phyloP scores from a whole-genome alignment of 1,139 yeast species.

The Citeromyces siamensis region DNA sequence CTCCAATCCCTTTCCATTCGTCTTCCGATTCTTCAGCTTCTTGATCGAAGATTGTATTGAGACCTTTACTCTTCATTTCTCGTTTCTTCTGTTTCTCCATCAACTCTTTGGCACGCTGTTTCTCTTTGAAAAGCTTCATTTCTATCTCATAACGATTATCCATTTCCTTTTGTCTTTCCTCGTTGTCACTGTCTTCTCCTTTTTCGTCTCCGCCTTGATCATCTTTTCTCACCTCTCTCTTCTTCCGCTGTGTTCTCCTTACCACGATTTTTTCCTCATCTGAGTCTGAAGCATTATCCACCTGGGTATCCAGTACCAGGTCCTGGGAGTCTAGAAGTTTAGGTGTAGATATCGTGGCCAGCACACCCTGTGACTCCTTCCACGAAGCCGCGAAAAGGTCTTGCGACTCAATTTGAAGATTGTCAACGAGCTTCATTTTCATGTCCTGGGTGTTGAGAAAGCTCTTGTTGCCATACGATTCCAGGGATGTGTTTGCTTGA shows the following conservation, averaged over 20 bases:
- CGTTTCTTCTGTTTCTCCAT: slow-evolving; percentile 25
- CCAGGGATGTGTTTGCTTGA: slow-evolving; percentile 4
- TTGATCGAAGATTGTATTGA: slow-evolving; percentile 49
- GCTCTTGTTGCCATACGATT: slow-evolving; percentile 1
- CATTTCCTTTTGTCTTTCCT: slow-evolving; percentile 9
- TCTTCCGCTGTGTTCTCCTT: slow-evolving; percentile 2
- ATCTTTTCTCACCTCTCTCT: background rate
- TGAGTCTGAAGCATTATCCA: slow-evolving; percentile 7
- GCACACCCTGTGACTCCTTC: slow-evolving; percentile 4
- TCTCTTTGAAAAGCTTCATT: slow-evolving; percentile 11
- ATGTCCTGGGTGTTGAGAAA: background rate
- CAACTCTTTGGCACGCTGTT: slow-evolving; percentile 15
- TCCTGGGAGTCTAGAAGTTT: slow-evolving; percentile 15
- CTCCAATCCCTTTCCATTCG: slow-evolving; percentile 90
- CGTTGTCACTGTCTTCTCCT: slow-evolving; percentile 15
- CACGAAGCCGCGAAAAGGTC: slow-evolving; percentile 8
- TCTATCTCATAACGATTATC: slow-evolving; percentile 9
- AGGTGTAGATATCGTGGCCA: background rate
- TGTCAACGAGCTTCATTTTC: background rate
- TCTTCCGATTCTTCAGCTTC: slow-evolving; percentile 97
- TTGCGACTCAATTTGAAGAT: slow-evolving; percentile 3
- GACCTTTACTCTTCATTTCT: slow-evolving; percentile 38
- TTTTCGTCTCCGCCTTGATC: slow-evolving; percentile 6
- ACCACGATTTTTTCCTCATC: slow-evolving; percentile 3
- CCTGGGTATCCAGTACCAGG: slow-evolving; percentile 17